Evolutionary conservation across 1,139 yeast species (phyloP), one percentile per base, ranked within the genome.

Genomic region (Suhomyces bribrorum): DNA sequence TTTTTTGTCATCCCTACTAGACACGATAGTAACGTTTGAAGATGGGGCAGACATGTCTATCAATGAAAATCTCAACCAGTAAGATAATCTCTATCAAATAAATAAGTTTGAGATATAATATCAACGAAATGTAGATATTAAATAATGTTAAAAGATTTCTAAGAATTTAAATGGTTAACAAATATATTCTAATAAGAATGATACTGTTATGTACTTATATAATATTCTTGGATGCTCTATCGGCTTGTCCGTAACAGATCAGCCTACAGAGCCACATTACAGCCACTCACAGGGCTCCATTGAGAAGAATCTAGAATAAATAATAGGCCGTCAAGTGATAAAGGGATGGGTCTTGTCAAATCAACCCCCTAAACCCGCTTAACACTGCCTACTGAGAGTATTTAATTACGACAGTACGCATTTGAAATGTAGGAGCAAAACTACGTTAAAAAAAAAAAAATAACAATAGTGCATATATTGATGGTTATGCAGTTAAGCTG

Each of bases 1-100:
- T 23, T 40, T 32, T 11, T 37, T 20, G 7, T 32, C 30, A 12
- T 32, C 25, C 9, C 16, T 20, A 20, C 23, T 20, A 8, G 23
- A 20, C 8, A 20, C 23, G 23, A 20, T 20, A 20, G 23, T 20
- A 20, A 20, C 23, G 6, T 5, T 5, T 20, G 23, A 20, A 8
- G 23, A 20, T 20, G 23, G 6, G 11, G 23, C 11, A 20, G 23
- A 20, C 23, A 20, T 20, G 23, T 20, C 23, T 20, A 20, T 20
- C 11, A 20, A 3, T n/a, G 11, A 20, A 8, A 20, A 20, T 20
- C 23, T 20, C 23, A 3, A 20, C 23, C 23, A 20, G 23, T n/a
- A n/a, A 20, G 11, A 20, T 20, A 8, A 20, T 20, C 23, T 20
- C 23, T 20, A 20, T 20, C 23, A 20, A 20, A 20, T 20, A 8